phyloP scores from a whole-genome alignment of 1,284 basidiomycete genomes.

The Ganoderma lingzhi region DNA sequence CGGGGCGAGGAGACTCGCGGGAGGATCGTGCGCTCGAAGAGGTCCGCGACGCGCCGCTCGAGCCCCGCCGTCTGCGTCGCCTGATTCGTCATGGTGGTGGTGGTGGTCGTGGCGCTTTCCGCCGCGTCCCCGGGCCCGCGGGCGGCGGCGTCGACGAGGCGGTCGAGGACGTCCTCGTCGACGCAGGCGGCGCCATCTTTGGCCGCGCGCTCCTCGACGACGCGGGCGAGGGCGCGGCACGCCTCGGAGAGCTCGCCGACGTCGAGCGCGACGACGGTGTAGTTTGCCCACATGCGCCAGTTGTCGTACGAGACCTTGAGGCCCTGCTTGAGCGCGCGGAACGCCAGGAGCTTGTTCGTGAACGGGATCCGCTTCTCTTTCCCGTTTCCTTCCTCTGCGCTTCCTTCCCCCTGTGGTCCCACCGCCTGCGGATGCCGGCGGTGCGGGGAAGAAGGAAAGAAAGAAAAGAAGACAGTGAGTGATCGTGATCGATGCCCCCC shows the following conservation, averaged over 20 bases:
- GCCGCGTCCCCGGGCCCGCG: constrained; percentile 55
- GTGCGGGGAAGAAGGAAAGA: background rate
- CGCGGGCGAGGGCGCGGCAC: constrained; percentile 81
- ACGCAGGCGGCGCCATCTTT: constrained; percentile 69
- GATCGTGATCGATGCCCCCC: background rate
- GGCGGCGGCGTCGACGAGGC: constrained; percentile 86
- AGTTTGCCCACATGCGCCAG: constrained; percentile 99
- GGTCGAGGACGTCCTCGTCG: constrained; percentile 88
- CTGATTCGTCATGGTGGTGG: constrained; percentile 39
- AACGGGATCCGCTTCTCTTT: constrained; percentile 55
- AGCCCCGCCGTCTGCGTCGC: constrained; percentile 77
- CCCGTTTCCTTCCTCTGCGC: background rate
- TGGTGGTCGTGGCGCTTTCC: constrained; percentile 31
- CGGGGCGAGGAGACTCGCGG: constrained; percentile 80
- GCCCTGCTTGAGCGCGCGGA: constrained; percentile 93
- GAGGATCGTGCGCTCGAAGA: constrained; percentile 84
- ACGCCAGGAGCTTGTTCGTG: constrained; percentile 86
- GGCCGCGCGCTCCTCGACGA: constrained; percentile 84
- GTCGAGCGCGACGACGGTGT: constrained; percentile 94
- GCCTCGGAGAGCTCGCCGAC: constrained; percentile 93
- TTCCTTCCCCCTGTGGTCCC: background rate
- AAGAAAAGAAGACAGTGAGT: background rate
- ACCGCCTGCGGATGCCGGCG: background rate
- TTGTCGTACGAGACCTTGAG: constrained; percentile 88
- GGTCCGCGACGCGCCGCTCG: constrained; percentile 65